These are phyloP conservation scores for Suillus bovinus DNA, from an alignment of 768 basidiomycete species.

Conservation along the genomic window DNA sequence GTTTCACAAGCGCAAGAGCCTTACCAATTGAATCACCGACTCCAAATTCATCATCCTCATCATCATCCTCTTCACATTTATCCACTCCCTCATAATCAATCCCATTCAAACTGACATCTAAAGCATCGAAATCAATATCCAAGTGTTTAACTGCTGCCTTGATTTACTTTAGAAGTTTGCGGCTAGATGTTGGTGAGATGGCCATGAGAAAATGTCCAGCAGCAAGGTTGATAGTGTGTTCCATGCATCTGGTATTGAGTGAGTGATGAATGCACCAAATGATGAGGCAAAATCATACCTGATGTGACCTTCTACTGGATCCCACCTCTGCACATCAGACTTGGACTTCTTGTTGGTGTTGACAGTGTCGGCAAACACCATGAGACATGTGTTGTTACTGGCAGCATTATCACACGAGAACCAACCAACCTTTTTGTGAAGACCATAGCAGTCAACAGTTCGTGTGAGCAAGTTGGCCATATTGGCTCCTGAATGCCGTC, in stretches of 20 bases:
- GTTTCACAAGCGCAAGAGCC: background rate
- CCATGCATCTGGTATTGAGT: conserved; percentile 33
- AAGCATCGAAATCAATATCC: too few species aligned
- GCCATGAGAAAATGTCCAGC: conserved; percentile 28
- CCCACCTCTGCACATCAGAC: too few species aligned
- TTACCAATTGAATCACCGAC: conserved; percentile 12
- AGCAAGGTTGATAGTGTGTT: conserved; percentile 32
- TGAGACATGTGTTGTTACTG: background rate
- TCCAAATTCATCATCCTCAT: conserved; percentile 4
- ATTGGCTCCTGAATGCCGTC: conserved; percentile 19
- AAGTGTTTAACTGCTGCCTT: too few species aligned
- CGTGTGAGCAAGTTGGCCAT: conserved; percentile 14
- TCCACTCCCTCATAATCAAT: too few species aligned
- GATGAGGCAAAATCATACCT: too few species aligned
- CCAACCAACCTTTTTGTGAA: background rate
- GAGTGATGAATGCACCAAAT: too few species aligned
- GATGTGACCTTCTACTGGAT: background rate
- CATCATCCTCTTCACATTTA: background rate
- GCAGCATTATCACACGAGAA: background rate
- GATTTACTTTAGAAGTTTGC: conserved; percentile 4
- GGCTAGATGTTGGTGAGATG: conserved; percentile 18
- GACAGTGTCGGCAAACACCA: background rate
- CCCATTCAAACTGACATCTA: too few species aligned
- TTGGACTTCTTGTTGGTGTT: too few species aligned
- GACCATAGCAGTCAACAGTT: conserved; percentile 19